Evolutionary conservation across 257 asterid genomes (phyloP), one percentile per base, ranked within the genome.

Genomic region (Nyctanthes arbortristis): DNA sequence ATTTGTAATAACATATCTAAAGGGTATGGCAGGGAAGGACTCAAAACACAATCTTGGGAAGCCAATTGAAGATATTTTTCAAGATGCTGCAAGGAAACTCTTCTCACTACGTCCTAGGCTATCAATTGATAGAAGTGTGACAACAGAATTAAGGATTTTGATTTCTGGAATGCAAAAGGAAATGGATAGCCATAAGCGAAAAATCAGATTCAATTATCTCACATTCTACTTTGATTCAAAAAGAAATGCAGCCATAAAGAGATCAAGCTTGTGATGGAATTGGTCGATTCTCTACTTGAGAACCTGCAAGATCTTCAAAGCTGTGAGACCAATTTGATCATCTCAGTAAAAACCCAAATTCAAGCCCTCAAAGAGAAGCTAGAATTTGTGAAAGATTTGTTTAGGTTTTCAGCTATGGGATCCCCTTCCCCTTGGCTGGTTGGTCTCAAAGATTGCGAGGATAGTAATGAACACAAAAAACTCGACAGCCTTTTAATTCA

Each of bases 291-390:
- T 20, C 32, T 67, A 4, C 47, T 67, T 1, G 32, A 67, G 24
- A 54, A 33, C 55, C 22, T 67, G 24, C 14, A 22, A 25, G 45
- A 55, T 54, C 71, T 67, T 27, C 30, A 7, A 20, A 36, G 12
- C 14, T 40, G 18, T 9, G 24, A 37, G 37, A 8, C 6, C 33
- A 63, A 18, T 24, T 63, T 63, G 54, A 63, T 7, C 37, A 4
- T 10, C 22, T 37, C 68, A 34, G 24, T 63, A 31, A 63, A 63
- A 32, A 55, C n/a, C 22, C 27, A 63, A 40, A 35, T 63, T 31
- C 13, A 7, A 11, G 47, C 68, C 56, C 68, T 63, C n/a, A 32
- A 63, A 63, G 32, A 2, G 32, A 63, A 63, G 68, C 32, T 63
- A 24, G 12, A 32, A 36, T 63, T 34, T 39, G 27, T 63, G 52